Base-by-base conservation (phyloP, 1,284 basidiomycete genomes). In the Fomitopsis schrenkii region DNA sequence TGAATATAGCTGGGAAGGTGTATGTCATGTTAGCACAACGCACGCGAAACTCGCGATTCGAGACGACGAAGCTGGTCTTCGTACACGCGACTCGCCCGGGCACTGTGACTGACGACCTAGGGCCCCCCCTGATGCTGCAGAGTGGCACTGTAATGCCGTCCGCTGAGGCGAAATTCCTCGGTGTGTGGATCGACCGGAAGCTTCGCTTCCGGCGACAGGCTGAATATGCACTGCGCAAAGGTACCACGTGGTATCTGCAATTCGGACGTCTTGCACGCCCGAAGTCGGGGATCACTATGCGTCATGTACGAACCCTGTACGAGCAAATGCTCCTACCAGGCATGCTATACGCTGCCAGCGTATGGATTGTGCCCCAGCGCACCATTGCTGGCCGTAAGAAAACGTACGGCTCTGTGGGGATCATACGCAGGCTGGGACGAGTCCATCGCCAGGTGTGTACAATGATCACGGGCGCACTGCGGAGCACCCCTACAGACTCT, bases 331-430 rank as follows among this genome's bases (percentile, higher is more conserved):
- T 68, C 0, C 57, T 77, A 1, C 72, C 75, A 8, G 71, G 71
- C 58, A 71, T 77, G 66, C 66, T 69, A 3, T 78, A 77, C 53
- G 72, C 69, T 8, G 64, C 73, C 4, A 73, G 76, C 38, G 45
- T 77, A 2, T 79, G 73, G 71, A 58, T 69, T 58, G 14, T 74
- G 69, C 36, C 71, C 19, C 10, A 56, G 19, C 58, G 61, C 7
- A 48, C 9, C 36, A 19, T 55, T 3, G 41, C 45, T 3, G 58
- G 58, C n/a, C 9, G 28, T 10, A 26, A 55, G 9, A 30, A 40
- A 7, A 10, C 4, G 3, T 35, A 56, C 30, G 54, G 58, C n/a
- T 57, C 58, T 5, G 55, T 62, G 2, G 59, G 62, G 2, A 36
- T 28, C 3, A 58, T 62, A 8, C 38, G 15, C 15, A 26, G 40